Conservation (phyloP, 2,329 filamentous ascomycete species). For the Claviceps humidiphila region DNA sequence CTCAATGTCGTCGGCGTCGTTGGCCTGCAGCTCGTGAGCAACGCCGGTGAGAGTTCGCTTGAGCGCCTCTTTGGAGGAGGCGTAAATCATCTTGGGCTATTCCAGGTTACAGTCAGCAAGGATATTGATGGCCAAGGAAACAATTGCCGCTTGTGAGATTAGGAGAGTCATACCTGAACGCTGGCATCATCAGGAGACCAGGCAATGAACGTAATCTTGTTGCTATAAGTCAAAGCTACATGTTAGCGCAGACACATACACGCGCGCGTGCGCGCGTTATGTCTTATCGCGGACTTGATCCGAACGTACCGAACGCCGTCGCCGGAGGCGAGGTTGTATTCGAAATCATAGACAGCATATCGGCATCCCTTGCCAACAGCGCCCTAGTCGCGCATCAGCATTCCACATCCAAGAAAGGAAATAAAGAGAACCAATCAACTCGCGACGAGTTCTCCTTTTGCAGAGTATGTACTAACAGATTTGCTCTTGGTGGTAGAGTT, state of each 20-base stretch:
- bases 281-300: neutral
- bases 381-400: constrained; percentile 28
- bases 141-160: neutral
- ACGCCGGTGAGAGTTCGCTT: constrained; percentile 68
- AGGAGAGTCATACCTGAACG: constrained; percentile 48
- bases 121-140: neutral
- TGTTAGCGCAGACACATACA: constrained; percentile 10
- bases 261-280: neutral
- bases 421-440: neutral
- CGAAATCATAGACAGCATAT: constrained; percentile 77
- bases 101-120: neutral
- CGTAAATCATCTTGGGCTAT: constrained; percentile 81
- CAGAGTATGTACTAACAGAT: constrained; percentile 32
- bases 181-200: constrained; percentile 74
- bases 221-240: constrained; percentile 29
- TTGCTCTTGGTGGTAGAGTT: constrained; percentile 60
- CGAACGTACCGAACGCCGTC: constrained; percentile 54
- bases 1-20: constrained; percentile 73
- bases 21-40: constrained; percentile 68
- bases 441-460: neutral
- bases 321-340: constrained; percentile 58
- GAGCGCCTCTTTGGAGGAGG: constrained; percentile 74
- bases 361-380: constrained; percentile 54
- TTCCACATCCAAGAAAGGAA: neutral
- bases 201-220: constrained; percentile 67